Evolutionary conservation across 2,329 filamentous ascomycete genomes (phyloP), one percentile per base, ranked within the genome.

Genomic region (Colletotrichum echinochloae): DNA sequence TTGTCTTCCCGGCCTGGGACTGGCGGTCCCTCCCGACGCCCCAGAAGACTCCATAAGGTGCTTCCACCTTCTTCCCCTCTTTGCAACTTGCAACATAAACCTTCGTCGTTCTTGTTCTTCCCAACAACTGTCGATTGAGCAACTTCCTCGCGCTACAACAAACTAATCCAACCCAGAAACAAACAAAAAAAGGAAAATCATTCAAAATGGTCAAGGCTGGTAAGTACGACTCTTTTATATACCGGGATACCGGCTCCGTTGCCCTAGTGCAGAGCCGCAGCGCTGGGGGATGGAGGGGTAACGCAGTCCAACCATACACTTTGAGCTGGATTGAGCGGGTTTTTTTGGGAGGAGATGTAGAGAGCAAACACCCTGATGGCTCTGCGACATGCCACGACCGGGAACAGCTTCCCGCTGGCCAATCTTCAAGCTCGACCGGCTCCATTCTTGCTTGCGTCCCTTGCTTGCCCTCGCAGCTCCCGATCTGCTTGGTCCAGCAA

Each of bases 151-250:
- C 54, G 8, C 51, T 44, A 37, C 60, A 63, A 66, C 70, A 66
- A 65, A 62, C 48, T 49, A 49, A 60, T 59, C 69, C 66, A 59
- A 74, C 68, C 72, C 72, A 70, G 72, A 71, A 76, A 76, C 69
- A 79, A 77, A 39, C 78, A 75, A 79, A 83, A 49, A 77, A 41
- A 78, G 75, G 79, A 83, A 49, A 86, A 77, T 85, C 86, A 85
- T n/a, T 86, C 92, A 97, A 91, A 91, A 98, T 98, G 95, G 95
- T 98, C 88, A 98, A 97, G 90, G 95, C 95, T 87, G 94, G 94
- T 97, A 90, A 81, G 92, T 89, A 73, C 61, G 33, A 64, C 74
- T 66, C 74, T 73, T 73, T 74, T 73, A 73, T 75, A 73, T 75
- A 73, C 59, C 63, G 51, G 59, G 59, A 72, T 71, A 65, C 71